phyloP scores from a whole-genome alignment of 768 basidiomycete genomes.

The Suillus hirtellus region DNA sequence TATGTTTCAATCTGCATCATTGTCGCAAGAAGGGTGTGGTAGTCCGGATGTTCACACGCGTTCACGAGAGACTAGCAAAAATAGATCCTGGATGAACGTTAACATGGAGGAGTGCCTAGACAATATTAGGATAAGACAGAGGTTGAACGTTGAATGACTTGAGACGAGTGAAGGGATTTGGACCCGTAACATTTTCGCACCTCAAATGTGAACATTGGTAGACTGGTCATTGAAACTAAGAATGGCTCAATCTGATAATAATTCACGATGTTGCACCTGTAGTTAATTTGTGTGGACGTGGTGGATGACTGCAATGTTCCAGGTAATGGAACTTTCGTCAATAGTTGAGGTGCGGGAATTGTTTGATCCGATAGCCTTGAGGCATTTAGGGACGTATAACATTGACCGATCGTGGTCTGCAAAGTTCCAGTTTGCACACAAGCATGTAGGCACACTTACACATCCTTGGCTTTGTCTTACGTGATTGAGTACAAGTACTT shows the following conservation, averaged over 20 bases:
- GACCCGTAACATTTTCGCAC: conserved; percentile 22
- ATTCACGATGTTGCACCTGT: background rate
- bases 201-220: conserved; percentile 19
- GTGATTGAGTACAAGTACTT: no score
- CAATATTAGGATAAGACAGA: conserved; percentile 36
- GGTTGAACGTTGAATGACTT: conserved; percentile 25
- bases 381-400: background rate
- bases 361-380: background rate
- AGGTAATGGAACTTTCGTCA: background rate
- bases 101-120: conserved; percentile 33
- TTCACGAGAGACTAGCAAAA: conserved; percentile 28
- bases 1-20: no score
- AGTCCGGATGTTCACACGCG: no score
- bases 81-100: conserved; percentile 33
- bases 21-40: no score
- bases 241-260: conserved; percentile 18
- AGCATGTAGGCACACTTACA: no score
- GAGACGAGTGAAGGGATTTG: conserved; percentile 24
- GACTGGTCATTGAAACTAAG: conserved; percentile 33
- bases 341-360: background rate
- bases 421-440: background rate
- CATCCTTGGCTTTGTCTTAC: no score
- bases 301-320: background rate
- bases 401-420: background rate
- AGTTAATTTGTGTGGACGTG: background rate